Conservation (phyloP, 345 rosid species). For the Arabidopsis suecica region DNA sequence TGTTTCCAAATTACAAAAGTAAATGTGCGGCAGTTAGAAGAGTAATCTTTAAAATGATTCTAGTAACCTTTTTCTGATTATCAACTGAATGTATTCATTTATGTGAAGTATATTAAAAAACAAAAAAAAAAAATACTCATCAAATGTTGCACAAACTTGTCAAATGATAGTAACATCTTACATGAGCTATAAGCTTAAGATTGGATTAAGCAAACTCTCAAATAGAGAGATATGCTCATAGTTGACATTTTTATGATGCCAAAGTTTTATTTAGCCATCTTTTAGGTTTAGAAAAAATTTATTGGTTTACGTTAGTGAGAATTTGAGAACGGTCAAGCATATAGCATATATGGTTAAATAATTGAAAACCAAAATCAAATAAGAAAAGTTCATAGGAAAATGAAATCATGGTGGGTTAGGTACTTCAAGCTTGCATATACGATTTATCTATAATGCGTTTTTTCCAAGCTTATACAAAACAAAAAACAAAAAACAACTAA, state of each 20-base stretch:
- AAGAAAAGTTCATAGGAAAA: constrained; percentile 1
- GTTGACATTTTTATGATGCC: neutral
- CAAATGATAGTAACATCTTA: neutral
- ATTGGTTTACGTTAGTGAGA: neutral
- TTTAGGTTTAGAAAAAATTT: no score
- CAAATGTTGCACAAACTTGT: neutral
- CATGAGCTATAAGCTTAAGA: neutral
- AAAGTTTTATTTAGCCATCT: neutral
- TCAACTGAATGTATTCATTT: neutral
- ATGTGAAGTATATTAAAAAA: no score
- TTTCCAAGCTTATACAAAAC: constrained; percentile 17
- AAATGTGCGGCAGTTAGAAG: neutral
- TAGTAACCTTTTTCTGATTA: neutral
- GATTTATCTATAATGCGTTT: constrained; percentile 3
- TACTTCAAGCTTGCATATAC: constrained; percentile 16
- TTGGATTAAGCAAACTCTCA: neutral
- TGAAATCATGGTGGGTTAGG: constrained; percentile 37
- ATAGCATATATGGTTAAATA: neutral
- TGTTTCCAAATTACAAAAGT: neutral
- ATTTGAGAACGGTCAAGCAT: neutral
- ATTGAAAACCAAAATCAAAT: neutral
- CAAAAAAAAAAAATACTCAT: no score
- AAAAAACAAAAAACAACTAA: neutral
- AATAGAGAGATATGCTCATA: neutral
- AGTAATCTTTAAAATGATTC: neutral